Conservation (phyloP, 108 stramenopile genomes). For the Pseudonitzschia multistriata region DNA sequence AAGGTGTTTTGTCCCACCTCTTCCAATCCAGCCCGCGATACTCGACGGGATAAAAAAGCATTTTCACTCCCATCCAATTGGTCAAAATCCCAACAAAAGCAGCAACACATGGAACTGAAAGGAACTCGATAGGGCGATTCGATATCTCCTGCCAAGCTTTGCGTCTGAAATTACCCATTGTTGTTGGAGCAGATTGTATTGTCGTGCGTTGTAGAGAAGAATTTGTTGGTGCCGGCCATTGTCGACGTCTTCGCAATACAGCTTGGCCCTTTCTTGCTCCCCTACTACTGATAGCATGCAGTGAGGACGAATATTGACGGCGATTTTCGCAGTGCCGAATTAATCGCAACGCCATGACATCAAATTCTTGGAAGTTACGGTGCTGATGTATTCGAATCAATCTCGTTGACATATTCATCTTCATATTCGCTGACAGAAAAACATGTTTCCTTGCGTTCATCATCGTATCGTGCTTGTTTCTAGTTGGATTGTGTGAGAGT, state of each 20-base stretch:
- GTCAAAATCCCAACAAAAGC: conserved; percentile 69
- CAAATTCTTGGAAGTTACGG: not conserved
- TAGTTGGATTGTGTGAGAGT: no score
- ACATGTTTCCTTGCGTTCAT: not conserved
- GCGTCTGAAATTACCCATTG: not conserved
- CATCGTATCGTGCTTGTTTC: no score
- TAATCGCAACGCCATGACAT: not conserved
- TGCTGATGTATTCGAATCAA: not conserved
- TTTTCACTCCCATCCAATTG: conserved; percentile 47
- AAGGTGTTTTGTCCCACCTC: conserved; percentile 51
- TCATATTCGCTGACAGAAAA: not conserved
- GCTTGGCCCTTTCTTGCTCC: not conserved
- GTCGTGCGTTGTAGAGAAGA: not conserved
- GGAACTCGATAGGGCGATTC: conserved; percentile 44
- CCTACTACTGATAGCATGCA: not conserved
- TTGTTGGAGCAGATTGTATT: not conserved
- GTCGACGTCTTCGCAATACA: conserved; percentile 3
- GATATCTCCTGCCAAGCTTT: conserved; percentile 18
- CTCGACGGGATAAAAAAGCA: conserved; percentile 77
- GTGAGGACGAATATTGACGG: not conserved
- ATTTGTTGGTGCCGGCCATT: not conserved
- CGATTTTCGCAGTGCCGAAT: not conserved
- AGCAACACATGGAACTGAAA: conserved; percentile 68
- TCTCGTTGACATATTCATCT: not conserved
- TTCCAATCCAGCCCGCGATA: conserved; percentile 57